Conservation (phyloP, 169 alveolate genomes). For the Perkinsus chesapeaki region DNA sequence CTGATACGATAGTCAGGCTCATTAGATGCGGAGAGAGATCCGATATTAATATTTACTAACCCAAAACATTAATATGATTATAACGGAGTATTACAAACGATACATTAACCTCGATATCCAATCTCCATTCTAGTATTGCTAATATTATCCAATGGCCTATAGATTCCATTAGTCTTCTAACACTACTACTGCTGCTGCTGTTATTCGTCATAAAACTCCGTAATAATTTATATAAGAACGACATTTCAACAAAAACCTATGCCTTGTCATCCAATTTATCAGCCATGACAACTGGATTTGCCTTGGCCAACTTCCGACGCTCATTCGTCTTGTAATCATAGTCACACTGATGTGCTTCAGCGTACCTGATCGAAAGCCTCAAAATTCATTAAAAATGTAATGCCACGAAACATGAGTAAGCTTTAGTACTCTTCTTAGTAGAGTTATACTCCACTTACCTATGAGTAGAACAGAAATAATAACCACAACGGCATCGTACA, state of each 20-base stretch:
- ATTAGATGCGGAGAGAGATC: too few species aligned
- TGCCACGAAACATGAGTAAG: too few species aligned
- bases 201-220: background rate
- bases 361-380: background rate
- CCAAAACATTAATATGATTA: too few species aligned
- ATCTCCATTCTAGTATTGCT: background rate
- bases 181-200: background rate
- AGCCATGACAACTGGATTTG: conserved; percentile 4
- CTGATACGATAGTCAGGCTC: too few species aligned
- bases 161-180: background rate
- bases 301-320: background rate
- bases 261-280: conserved; percentile 1
- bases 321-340: background rate
- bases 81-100: background rate
- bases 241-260: background rate
- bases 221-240: background rate
- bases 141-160: background rate
- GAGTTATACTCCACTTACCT: background rate
- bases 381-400: too few species aligned
- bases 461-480: background rate
- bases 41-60: too few species aligned
- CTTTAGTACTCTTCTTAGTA: background rate
- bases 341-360: background rate
- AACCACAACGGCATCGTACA: conserved; percentile 4
- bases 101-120: background rate